Conservation (phyloP, 306 rosid genomes). For the Castanea mollissima region DNA sequence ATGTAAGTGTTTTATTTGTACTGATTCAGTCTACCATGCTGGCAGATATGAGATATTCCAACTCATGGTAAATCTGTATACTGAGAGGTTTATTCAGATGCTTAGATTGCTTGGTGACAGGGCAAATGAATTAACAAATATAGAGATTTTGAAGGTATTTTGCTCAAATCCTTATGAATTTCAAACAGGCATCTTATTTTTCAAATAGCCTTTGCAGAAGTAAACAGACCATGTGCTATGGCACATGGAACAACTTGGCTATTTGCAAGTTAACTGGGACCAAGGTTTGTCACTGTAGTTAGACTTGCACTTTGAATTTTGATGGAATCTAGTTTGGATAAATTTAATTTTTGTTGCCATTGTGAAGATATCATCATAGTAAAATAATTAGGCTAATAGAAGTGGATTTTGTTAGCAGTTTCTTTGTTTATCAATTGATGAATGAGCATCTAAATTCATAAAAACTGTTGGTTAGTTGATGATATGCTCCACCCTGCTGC, state of each 20-base stretch:
- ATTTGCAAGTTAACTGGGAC: background rate
- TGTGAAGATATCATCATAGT: background rate
- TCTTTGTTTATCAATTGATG: background rate
- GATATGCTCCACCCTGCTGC: background rate
- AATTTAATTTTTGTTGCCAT: background rate
- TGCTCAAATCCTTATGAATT: slow-evolving; percentile 19
- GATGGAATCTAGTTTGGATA: background rate
- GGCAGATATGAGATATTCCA: slow-evolving; percentile 97
- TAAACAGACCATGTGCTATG: background rate
- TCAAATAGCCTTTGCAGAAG: background rate
- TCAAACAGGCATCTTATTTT: slow-evolving; percentile 3
- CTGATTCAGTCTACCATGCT: slow-evolving; percentile 28
- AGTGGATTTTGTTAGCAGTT: background rate
- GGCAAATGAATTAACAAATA: slow-evolving; percentile 79
- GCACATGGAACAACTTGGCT: background rate
- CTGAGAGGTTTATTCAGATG: slow-evolving; percentile 97
- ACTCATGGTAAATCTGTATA: slow-evolving; percentile 90
- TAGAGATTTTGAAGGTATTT: slow-evolving; percentile 91
- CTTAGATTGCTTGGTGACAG: slow-evolving; percentile 93
- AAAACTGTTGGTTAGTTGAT: background rate
- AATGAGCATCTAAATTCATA: background rate
- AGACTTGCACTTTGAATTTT: background rate
- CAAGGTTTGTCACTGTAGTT: background rate
- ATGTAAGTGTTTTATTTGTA: slow-evolving; percentile 14
- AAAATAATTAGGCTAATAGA: background rate